Base-by-base conservation (phyloP, 176 grass and related monocot species). In the bread wheat (Triticum aestivum) region DNA sequence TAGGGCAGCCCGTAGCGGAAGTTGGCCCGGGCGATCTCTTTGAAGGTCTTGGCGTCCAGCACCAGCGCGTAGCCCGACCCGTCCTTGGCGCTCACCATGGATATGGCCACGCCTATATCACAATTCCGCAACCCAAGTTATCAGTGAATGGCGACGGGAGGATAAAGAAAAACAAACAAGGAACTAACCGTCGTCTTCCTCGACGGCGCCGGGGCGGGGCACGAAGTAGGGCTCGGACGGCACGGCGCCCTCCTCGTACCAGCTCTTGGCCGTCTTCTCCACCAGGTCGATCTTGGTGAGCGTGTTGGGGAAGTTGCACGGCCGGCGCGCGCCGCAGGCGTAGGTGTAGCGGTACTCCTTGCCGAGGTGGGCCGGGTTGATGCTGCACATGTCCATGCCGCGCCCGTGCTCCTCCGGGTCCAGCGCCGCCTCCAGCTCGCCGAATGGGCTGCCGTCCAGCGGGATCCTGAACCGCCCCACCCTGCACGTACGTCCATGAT, bases 251-350 rank as follows among this genome's bases (percentile, higher is more conserved):
- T 92, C 87, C 88, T 99, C 94, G 87, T 96, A 82, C 97, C 97
- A 99, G 80, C 82, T 93, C 92, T 93, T 96, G 41, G 97, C 92
- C 77, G 42, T 94, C 92, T 91, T 94, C 69, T 92, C 89, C 21
- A 86, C 87, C 66, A 99, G 86, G 81, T 99, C 97, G 66, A 99
- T 79, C 90, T 99, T 99, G 45, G 97, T 94, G 83, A 99, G 87
- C 11, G 97, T 94, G 91, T 99, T 99, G 77, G 97, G 94, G 89
- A 99, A 99, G 83, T 99, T 99, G 90, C 97, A 99, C 14, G 97
- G 97, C 71, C 97, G 87, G 26, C 9, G 82, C 71, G 97, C 97
- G 38, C 97, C 97, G 35, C 97, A 96, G 67, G 94, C 97, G 64
- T 99, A 99, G 39, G 87, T 87, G 84, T 99, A 99, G 9, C 94